These are phyloP conservation scores for Zymoseptoria ardabiliae DNA, from an alignment of 2,329 filamentous ascomycete species.

Conservation along the genomic window DNA sequence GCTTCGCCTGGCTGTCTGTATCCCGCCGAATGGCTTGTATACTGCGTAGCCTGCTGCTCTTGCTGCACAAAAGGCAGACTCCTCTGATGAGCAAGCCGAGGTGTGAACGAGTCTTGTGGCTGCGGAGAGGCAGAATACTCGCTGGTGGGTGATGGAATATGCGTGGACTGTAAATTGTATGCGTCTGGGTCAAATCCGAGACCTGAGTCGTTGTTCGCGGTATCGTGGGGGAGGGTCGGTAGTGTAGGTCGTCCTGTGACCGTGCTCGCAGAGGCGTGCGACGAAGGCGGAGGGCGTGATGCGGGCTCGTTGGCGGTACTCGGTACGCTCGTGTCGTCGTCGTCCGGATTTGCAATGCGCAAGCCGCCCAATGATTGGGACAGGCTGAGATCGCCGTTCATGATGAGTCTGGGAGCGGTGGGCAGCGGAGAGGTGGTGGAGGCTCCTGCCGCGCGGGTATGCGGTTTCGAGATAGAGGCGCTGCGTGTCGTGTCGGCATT, in stretches of 20 bases:
- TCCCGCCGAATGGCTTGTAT: slow-evolving; percentile 14
- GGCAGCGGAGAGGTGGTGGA: not conserved
- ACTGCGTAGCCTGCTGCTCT: slow-evolving; percentile 33
- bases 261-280: slow-evolving; percentile 32
- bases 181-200: slow-evolving; percentile 36
- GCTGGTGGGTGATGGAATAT: slow-evolving; percentile 4
- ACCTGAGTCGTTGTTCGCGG: slow-evolving; percentile 27
- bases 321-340: slow-evolving; percentile 38
- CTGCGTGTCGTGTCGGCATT: not conserved
- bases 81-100: slow-evolving; percentile 35
- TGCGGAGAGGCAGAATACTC: slow-evolving; percentile 8
- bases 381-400: slow-evolving; percentile 76
- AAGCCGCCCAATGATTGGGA: slow-evolving; percentile 88
- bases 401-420: slow-evolving; percentile 52
- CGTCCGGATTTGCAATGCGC: slow-evolving; percentile 93
- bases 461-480: not conserved
- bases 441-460: not conserved
- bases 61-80: slow-evolving; percentile 39
- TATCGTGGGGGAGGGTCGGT: slow-evolving; percentile 29
- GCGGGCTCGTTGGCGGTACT: slow-evolving; percentile 7
- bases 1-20: slow-evolving; percentile 22
- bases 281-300: slow-evolving; percentile 23
- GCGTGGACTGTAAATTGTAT: slow-evolving; percentile 27
- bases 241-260: slow-evolving; percentile 28
- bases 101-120: slow-evolving; percentile 1